phyloP scores from a whole-genome alignment of 176 grass and related monocot species.

The Cenchrus purpureus region DNA sequence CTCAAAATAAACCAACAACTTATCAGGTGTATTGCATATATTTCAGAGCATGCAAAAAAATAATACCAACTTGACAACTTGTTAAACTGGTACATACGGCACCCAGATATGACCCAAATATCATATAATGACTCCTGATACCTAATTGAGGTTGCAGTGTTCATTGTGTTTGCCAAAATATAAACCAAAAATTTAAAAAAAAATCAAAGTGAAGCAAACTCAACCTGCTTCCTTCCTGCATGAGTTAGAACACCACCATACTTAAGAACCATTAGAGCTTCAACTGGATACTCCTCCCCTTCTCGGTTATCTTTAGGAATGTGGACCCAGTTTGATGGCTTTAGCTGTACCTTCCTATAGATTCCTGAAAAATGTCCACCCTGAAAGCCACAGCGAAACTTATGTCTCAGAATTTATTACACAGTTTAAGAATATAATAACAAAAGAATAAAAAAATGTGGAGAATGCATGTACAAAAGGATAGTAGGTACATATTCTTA shows the following conservation, averaged over 20 bases:
- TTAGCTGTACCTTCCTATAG: constrained; percentile 95
- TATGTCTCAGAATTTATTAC: constrained; percentile 22
- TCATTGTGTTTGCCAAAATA: constrained; percentile 15
- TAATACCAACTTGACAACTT: not conserved
- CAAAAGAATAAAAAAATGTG: constrained; percentile 12
- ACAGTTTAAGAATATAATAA: constrained; percentile 18
- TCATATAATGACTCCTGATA: constrained; percentile 10
- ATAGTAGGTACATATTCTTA: constrained; percentile 24
- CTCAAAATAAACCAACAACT: not conserved
- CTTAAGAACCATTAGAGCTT: constrained; percentile 97
- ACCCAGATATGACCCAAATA: not conserved
- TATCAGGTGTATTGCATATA: not conserved
- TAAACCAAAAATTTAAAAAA: constrained; percentile 1
- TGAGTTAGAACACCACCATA: constrained; percentile 97
- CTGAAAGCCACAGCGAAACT: constrained; percentile 51
- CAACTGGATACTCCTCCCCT: constrained; percentile 73
- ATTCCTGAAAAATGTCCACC: constrained; percentile 99
- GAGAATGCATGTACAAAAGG: constrained; percentile 12
- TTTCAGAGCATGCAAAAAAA: not conserved
- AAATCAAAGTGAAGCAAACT: constrained; percentile 20
- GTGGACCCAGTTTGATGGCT: constrained; percentile 80
- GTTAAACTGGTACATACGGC: not conserved
- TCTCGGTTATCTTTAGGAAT: constrained; percentile 61
- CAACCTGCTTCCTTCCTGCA: constrained; percentile 97
- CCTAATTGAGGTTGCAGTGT: constrained; percentile 11